These are phyloP conservation scores for Pyrenochaeta sp. DNA, from an alignment of 2,329 filamentous ascomycete species.

Conservation along the genomic window DNA sequence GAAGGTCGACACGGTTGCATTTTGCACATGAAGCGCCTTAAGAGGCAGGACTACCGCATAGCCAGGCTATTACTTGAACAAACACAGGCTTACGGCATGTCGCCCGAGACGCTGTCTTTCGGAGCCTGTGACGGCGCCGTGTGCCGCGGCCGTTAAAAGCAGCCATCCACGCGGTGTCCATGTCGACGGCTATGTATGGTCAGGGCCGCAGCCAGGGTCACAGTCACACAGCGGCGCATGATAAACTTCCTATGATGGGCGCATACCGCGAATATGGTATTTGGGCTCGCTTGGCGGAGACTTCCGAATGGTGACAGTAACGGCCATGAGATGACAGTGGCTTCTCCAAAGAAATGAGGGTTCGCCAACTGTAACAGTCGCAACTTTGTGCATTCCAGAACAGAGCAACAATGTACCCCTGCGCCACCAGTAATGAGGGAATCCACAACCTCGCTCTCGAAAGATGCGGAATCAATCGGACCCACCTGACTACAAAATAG, in stretches of 20 bases:
- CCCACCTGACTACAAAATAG: constrained; percentile 22
- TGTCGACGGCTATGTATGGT: constrained; percentile 11
- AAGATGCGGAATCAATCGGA: constrained; percentile 8
- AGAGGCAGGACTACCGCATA: constrained; percentile 9
- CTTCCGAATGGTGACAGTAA: background rate
- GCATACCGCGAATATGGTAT: constrained; percentile 11
- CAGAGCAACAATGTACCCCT: background rate
- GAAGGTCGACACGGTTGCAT: background rate
- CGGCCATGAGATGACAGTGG: constrained; percentile 9
- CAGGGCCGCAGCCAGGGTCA: constrained; percentile 16
- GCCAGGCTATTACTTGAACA: constrained; percentile 11
- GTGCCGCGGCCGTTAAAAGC: constrained; percentile 28
- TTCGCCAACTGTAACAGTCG: background rate
- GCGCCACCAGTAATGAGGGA: constrained; percentile 11
- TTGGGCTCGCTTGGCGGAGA: constrained; percentile 16
- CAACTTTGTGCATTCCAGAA: background rate
- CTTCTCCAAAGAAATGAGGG: background rate
- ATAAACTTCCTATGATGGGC: constrained; percentile 7
- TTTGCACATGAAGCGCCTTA: background rate
- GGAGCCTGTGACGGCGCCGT: constrained; percentile 26
- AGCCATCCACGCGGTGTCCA: constrained; percentile 22
- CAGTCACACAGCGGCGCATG: constrained; percentile 17
- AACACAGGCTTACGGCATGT: constrained; percentile 28
- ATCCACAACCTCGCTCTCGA: background rate
- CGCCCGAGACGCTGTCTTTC: constrained; percentile 27